Conservation (phyloP, 2,329 filamentous ascomycete species). For the Huntiella savannae region DNA sequence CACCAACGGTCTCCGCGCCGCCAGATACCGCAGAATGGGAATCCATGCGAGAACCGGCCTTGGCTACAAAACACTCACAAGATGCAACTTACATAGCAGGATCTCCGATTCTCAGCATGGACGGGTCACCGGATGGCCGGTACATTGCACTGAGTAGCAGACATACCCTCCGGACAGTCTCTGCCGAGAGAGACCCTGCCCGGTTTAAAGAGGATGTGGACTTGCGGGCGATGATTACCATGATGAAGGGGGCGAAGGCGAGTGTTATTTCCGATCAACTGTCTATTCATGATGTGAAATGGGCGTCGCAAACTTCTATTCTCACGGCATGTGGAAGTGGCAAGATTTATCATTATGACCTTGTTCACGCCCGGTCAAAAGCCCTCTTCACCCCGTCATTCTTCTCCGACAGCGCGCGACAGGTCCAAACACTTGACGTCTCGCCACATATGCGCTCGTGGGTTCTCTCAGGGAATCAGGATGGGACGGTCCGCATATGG, state of each 20-base stretch:
- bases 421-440: slow-evolving; percentile 44
- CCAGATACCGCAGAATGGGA: slow-evolving; percentile 14
- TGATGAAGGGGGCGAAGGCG: slow-evolving; percentile 25
- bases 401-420: slow-evolving; percentile 40
- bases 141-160: slow-evolving; percentile 37
- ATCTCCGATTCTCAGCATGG: slow-evolving; percentile 36
- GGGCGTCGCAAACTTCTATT: slow-evolving; percentile 34
- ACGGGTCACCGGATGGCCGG: slow-evolving; percentile 36
- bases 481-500: slow-evolving; percentile 42
- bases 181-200: slow-evolving; percentile 28
- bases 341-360: slow-evolving; percentile 45
- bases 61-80: slow-evolving; percentile 36
- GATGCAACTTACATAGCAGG: slow-evolving; percentile 32
- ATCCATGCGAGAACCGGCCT: neutral
- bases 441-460: slow-evolving; percentile 39
- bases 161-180: slow-evolving; percentile 42
- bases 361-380: slow-evolving; percentile 29
- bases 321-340: slow-evolving; percentile 46
- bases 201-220: slow-evolving; percentile 37
- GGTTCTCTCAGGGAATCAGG: slow-evolving; percentile 43
- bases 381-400: slow-evolving; percentile 28
- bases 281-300: slow-evolving; percentile 44
- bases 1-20: too few species aligned
- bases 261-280: slow-evolving; percentile 31
- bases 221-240: slow-evolving; percentile 34